Percentiles rank a stretch among this genome's conserved stretches.
These are phyloP conservation scores for Trametes punicea DNA, from an alignment of 768 basidiomycete species.

Conservation along the genomic window DNA sequence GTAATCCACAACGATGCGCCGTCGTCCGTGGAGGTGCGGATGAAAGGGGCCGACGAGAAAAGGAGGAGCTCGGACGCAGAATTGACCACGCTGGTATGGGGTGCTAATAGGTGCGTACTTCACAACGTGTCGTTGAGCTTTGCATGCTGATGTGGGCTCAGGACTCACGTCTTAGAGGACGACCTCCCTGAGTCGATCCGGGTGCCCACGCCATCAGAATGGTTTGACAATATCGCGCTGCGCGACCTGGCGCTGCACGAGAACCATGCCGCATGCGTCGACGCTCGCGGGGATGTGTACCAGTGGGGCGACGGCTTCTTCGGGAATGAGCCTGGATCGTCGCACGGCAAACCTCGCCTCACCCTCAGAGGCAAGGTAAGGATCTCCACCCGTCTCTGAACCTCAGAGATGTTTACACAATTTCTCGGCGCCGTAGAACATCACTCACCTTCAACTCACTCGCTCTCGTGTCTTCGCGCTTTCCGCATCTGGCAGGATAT, in stretches of 20 bases:
- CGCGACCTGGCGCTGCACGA: conserved; percentile 70
- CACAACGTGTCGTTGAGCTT: conserved; percentile 34
- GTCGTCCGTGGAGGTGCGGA: conserved; percentile 5
- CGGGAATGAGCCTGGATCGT: conserved; percentile 27
- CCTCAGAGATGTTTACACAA: too few species aligned
- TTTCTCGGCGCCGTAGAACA: conserved; percentile 47
- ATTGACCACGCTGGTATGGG: conserved; percentile 64
- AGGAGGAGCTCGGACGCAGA: conserved; percentile 21
- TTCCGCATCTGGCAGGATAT: conserved; percentile 73
- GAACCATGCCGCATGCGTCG: conserved; percentile 70
- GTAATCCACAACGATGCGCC: conserved; percentile 36
- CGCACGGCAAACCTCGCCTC: conserved; percentile 40
- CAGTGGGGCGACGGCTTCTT: conserved; percentile 78
- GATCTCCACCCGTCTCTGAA: neutral
- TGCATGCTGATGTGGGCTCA: conserved; percentile 26
- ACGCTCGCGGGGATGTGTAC: conserved; percentile 76
- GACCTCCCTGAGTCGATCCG: conserved; percentile 41
- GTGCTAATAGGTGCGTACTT: conserved; percentile 61
- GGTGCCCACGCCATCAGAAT: conserved; percentile 47
- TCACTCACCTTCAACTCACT: conserved; percentile 59
- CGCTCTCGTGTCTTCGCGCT: conserved; percentile 70
- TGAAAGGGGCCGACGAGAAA: neutral
- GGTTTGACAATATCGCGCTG: conserved; percentile 67
- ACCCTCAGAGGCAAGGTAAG: conserved; percentile 66
- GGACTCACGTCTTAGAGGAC: conserved; percentile 44